Evolutionary conservation across 768 basidiomycete genomes (phyloP), one percentile per base, ranked within the genome.

Genomic region (Russula virescens): DNA sequence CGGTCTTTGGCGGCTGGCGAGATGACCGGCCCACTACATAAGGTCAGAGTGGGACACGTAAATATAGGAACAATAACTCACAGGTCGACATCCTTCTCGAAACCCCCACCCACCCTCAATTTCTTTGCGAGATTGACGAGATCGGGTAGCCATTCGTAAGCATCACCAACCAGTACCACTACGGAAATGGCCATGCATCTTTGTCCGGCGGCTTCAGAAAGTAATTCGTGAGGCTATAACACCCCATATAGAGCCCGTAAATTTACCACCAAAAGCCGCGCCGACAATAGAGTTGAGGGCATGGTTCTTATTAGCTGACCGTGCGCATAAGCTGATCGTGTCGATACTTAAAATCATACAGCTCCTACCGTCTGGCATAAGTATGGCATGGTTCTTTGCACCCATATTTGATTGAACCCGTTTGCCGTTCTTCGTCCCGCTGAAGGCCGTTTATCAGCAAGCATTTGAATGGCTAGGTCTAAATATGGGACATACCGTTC

Each of bases 101-200:
- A 98, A 1, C 97, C 96, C 49, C 92, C 94, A 50, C 83, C 87
- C 28, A 97, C 88, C 66, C 85, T 88, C 58, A 99, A 81, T 60
- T 81, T 81, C 71, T 84, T 78, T 0, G 94, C 88, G 1, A 93
- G 84, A 70, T 94, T 86, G 51, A 93, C 78, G 31, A 99, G 78
- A 61, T 92, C 94, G 1, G 91, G 87, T 18, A 98, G 78, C 94
- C 94, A 98, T 11, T 83, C 78, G 52, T 83, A 81, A 45, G 84
- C 79, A 47, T 85, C 79, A 38, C 96, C 96, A 35, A 99, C 91
- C 55, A 96, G 80, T 31, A 97, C 73, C n/a, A 79, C 89, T 35
- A 95, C 93, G 14, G 94, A 96, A 47, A 96, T 77, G 14, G 94
- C 95, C 95, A 97, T 98, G 76, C 95, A 98, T 61, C 97, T 83